phyloP scores from a whole-genome alignment of 164 flowering plant genomes.

The Chimonanthus praecox region DNA sequence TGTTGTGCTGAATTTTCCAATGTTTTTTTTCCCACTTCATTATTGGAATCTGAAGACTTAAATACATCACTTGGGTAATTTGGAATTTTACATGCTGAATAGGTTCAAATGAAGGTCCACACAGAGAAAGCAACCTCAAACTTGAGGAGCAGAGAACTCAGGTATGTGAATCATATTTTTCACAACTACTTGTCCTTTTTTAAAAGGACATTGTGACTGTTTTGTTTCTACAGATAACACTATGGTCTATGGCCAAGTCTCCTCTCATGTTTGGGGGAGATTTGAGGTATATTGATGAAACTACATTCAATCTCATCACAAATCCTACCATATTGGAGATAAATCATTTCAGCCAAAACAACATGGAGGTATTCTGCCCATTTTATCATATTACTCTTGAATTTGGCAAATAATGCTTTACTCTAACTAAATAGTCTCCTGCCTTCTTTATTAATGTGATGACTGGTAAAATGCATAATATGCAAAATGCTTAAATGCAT shows the following conservation, averaged over 20 bases:
- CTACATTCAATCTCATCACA: conserved; percentile 56
- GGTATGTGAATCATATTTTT: conserved; percentile 25
- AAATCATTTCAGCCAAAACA: conserved; percentile 62
- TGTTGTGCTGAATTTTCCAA: too few species aligned
- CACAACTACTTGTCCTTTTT: background rate
- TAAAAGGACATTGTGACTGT: background rate
- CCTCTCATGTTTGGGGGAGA: conserved; percentile 98
- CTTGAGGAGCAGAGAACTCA: conserved; percentile 73
- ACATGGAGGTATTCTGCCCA: conserved; percentile 52
- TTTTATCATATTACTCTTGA: background rate
- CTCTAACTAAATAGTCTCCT: too few species aligned
- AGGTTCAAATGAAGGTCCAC: conserved; percentile 80
- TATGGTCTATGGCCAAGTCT: conserved; percentile 92
- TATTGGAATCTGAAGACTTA: too few species aligned
- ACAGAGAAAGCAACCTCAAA: conserved; percentile 52
- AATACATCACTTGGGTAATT: background rate
- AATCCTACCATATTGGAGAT: conserved; percentile 71
- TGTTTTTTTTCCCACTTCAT: too few species aligned
- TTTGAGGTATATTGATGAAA: conserved; percentile 60
- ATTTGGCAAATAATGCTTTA: background rate
- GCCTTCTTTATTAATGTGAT: too few species aligned
- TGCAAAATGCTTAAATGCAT: background rate
- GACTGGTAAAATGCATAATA: too few species aligned
- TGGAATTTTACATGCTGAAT: conserved; percentile 4
- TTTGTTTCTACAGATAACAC: conserved; percentile 57